A percentile compares a stretch with the other conserved stretches of the same genome.
Conservation (phyloP, 2,329 filamentous ascomycete species). For the Phialophora expanda region DNA sequence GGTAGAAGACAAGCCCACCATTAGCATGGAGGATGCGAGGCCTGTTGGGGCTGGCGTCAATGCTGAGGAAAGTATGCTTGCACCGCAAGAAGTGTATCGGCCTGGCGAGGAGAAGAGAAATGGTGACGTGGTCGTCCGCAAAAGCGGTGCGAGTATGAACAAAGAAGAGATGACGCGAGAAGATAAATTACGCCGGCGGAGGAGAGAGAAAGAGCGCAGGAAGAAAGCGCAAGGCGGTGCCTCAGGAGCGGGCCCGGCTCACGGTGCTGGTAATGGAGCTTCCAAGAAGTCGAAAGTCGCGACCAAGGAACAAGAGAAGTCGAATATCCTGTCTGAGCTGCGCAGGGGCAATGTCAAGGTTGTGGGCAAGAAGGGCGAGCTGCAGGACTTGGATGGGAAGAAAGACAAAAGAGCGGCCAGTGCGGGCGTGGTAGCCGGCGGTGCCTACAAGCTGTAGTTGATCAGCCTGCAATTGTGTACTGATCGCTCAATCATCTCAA, state of each 20-base stretch:
- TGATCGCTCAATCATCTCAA: neutral
- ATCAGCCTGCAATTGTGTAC: neutral
- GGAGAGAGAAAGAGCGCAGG: slow-evolving; percentile 84
- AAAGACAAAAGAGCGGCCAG: slow-evolving; percentile 56
- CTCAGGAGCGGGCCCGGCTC: slow-evolving; percentile 51
- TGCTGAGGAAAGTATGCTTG: slow-evolving; percentile 72
- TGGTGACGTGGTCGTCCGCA: slow-evolving; percentile 30
- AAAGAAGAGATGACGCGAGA: slow-evolving; percentile 87
- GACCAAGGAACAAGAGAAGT: slow-evolving; percentile 50
- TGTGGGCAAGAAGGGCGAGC: slow-evolving; percentile 85
- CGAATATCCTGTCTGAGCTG: slow-evolving; percentile 67
- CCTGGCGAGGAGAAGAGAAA: slow-evolving; percentile 65
- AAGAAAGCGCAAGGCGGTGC: slow-evolving; percentile 54
- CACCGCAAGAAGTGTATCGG: slow-evolving; percentile 92
- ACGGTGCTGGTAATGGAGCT: slow-evolving; percentile 29
- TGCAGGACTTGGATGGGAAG: slow-evolving; percentile 82
- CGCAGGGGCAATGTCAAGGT: slow-evolving; percentile 89
- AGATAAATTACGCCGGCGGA: slow-evolving; percentile 75
- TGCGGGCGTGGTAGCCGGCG: slow-evolving; percentile 7
- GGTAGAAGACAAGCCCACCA: slow-evolving; percentile 86
- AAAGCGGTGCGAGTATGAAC: slow-evolving; percentile 63
- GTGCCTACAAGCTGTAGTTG: slow-evolving; percentile 25
- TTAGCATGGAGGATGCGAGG: slow-evolving; percentile 93
- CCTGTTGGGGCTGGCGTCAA: slow-evolving; percentile 77
- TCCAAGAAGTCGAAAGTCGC: slow-evolving; percentile 42